Base-by-base conservation (phyloP, 495 filamentous ascomycete genomes). In the Astrocystis sublimbata region DNA sequence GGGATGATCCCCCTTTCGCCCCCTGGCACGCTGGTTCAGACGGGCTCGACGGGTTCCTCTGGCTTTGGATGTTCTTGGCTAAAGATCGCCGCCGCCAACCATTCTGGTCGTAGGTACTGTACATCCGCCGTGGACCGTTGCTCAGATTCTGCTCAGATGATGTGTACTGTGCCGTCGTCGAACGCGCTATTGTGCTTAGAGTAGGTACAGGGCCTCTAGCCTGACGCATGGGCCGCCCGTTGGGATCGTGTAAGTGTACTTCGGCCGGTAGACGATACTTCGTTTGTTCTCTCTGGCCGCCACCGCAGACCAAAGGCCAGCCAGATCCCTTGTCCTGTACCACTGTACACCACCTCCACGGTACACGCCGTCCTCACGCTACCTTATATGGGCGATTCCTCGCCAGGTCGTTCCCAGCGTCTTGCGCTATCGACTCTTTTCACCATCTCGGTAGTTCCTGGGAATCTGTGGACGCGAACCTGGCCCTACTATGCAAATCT, bases 211-310 rank as follows among this genome's bases (percentile, higher is more conserved):
- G 33, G 33, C 33, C 30, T 30, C 41, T 58, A 38, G 51, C 35
- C 35, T 40, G 51, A 50, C 59, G 59, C 59, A 61, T 61, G 46
- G 59, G 30, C 59, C 59, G 59, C 59, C 38, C 28, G 59, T 53
- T 50, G 36, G 49, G 38, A 54, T 46, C 46, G 54, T n/a, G n/a
- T n/a, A n/a, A n/a, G n/a, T n/a, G n/a, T n/a, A n/a, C n/a, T n/a
- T n/a, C n/a, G n/a, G n/a, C n/a, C n/a, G 30, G 59, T 53, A 61
- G 19, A 61, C 40, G 59, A 50, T 61, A 61, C 59, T 35, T n/a
- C n/a, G n/a, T n/a, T n/a, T 54, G 45, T 40, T 26, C 57, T 57
- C 21, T 42, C 23, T 35, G 54, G 54, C 35, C 23, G n/a, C n/a
- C n/a, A n/a, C n/a, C n/a, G n/a, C n/a, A n/a, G n/a, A n/a, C n/a